Evolutionary conservation across 345 rosid genomes (phyloP).

Genomic region (Eucalyptus pauciflora): DNA sequence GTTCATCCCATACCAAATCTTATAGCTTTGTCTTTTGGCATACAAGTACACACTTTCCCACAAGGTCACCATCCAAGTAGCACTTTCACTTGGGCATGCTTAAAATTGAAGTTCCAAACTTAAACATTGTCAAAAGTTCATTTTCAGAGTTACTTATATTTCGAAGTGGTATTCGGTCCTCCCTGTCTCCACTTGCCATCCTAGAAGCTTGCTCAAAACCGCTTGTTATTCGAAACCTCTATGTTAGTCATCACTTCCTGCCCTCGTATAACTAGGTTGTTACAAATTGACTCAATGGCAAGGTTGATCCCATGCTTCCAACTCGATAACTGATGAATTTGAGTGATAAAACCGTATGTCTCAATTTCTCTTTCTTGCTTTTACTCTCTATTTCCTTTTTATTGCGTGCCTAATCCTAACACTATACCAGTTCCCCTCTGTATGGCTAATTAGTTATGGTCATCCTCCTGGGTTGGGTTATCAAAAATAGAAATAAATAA

Average conservation of each 20-base stretch:
- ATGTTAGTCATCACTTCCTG: fast-evolving
- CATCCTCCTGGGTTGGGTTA: not conserved
- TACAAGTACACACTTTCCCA: not conserved
- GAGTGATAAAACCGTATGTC: too few relatives aligned
- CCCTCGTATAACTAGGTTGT: not conserved
- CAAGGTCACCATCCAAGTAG: not conserved
- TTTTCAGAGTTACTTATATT: not conserved
- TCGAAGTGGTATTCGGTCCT: not conserved
- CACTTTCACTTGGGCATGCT: not conserved
- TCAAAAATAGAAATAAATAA: not conserved
- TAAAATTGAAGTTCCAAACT: not conserved
- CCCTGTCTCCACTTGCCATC: not conserved
- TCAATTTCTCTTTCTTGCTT: too few relatives aligned
- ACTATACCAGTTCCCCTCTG: not conserved
- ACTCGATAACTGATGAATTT: not conserved
- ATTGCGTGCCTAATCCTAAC: not conserved
- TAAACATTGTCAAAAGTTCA: not conserved
- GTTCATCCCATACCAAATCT: not conserved
- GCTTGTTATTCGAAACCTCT: not conserved
- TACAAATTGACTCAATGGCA: not conserved
- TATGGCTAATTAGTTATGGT: not conserved
- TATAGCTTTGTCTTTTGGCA: not conserved
- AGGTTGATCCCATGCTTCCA: not conserved
- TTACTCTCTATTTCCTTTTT: too few relatives aligned
- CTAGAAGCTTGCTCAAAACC: fast-evolving